phyloP scores from a whole-genome alignment of 2,329 filamentous ascomycete genomes.

The Corynespora cassiicola region DNA sequence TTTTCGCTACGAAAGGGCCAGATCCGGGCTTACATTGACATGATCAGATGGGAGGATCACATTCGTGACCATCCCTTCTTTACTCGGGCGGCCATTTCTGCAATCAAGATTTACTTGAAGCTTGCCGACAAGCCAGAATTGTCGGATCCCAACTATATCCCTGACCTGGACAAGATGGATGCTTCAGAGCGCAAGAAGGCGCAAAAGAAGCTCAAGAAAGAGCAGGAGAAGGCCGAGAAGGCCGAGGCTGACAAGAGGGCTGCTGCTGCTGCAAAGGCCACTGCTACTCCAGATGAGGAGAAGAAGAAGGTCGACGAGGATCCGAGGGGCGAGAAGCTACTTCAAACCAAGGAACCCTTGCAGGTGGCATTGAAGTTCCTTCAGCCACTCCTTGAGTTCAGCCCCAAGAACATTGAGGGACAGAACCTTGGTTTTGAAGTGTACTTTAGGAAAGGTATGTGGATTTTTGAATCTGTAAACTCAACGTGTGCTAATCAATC shows the following conservation, averaged over 20 bases:
- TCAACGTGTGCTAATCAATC: too few relatives aligned
- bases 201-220: conserved; percentile 87
- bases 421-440: conserved; percentile 92
- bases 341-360: conserved; percentile 81
- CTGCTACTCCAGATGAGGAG: conserved; percentile 66
- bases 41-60: conserved; percentile 95
- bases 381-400: conserved; percentile 79
- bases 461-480: too few relatives aligned
- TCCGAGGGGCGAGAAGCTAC: conserved; percentile 80
- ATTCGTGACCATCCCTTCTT: conserved; percentile 94
- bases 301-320: conserved; percentile 90
- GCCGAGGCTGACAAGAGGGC: conserved; percentile 82
- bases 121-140: conserved; percentile 77
- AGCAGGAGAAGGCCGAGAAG: conserved; percentile 72
- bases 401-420: conserved; percentile 78
- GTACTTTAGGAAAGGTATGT: conserved; percentile 80
- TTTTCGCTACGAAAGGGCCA: conserved; percentile 98
- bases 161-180: conserved; percentile 59
- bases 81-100: conserved; percentile 80
- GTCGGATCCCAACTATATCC: conserved; percentile 66
- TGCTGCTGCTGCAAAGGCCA: conserved; percentile 68
- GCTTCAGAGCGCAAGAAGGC: conserved; percentile 82
- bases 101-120: conserved; percentile 79
- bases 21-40: conserved; percentile 91
- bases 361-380: conserved; percentile 89